Conservation (phyloP, 163 green algal genomes). For the Chlamydomonas reinhardtii region DNA sequence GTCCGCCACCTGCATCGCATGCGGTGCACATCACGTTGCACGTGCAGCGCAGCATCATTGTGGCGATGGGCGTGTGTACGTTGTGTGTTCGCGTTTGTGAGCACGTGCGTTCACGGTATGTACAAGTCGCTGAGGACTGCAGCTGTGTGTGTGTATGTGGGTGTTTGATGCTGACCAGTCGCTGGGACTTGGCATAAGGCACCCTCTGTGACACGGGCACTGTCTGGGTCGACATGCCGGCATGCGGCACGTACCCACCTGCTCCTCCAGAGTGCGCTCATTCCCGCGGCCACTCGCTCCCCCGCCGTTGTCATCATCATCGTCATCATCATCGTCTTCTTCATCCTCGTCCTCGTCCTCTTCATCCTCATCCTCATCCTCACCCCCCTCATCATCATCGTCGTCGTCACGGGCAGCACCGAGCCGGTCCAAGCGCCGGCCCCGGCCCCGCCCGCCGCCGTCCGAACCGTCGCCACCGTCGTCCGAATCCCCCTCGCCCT, state of each 20-base stretch:
- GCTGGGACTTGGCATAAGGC: too few species aligned
- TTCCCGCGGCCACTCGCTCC: background rate
- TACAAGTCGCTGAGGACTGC: too few species aligned
- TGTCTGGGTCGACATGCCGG: too few species aligned
- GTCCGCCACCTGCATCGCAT: slow-evolving; percentile 55
- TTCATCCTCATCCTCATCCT: background rate
- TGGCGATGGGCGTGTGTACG: too few species aligned
- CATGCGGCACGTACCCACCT: slow-evolving; percentile 7
- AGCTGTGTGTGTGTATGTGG: too few species aligned
- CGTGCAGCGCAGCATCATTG: too few species aligned
- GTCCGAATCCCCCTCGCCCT: background rate
- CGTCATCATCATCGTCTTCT: background rate
- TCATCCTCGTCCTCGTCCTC: background rate
- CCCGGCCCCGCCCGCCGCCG: background rate
- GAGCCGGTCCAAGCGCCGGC: background rate
- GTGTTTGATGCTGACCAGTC: too few species aligned
- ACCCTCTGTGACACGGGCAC: too few species aligned
- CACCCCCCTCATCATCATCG: background rate
- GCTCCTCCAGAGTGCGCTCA: slow-evolving; percentile 30
- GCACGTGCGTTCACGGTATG: too few species aligned
- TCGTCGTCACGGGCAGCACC: background rate
- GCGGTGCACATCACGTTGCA: too few species aligned
- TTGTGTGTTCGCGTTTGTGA: too few species aligned
- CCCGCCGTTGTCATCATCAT: background rate
- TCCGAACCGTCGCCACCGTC: background rate